Evolutionary conservation across 345 rosid genomes (phyloP), one percentile per base, ranked within the genome.

Genomic region (Sapria himalayana): DNA sequence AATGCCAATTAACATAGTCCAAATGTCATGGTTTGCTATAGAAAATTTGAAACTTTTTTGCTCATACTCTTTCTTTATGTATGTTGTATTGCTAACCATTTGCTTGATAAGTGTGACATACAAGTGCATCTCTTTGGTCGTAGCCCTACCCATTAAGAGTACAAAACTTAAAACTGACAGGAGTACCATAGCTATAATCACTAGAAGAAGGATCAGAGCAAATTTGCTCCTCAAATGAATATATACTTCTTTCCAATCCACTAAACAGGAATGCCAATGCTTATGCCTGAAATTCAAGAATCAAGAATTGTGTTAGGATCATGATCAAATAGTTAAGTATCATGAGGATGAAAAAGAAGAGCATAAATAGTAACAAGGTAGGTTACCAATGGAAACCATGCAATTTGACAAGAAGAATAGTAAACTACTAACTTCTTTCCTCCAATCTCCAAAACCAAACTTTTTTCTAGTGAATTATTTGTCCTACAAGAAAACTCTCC

Each of bases 1-100:
- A 27, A 85, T 69, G 12, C 69, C 75, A 0, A 92, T 82, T 16
- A 85, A 51, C 1, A 70, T 49, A 2, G 76, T 69, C 0, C 91
- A 69, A 54, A 81, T 72, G 33, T 86, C 92, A 13, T 86, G 97
- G 56, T 79, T 78, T 12, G 89, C 94, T 15, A 46, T 65, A 24
- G 89, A 75, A 36, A 78, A 71, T 1, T 77, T 89, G 20, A 51
- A 55, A 55, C 76, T 73, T 67, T n/a, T n/a, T 76, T 86, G 47
- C 70, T 73, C 76, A 68, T 73, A 43, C 80, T 75, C 45, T 81
- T 81, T 40, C 74, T 48, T 60, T 76, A 73, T 1, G 94, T 92
- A 24, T 75, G 78, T 42, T 63, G 73, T 22, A 92, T 81, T 22
- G 78, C 73, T 53, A 77, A n/a, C 92, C 77, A 56, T 75, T 60